Evolutionary conservation across 2,329 filamentous ascomycete species (phyloP).

Genomic region (Clarireedia sp.): DNA sequence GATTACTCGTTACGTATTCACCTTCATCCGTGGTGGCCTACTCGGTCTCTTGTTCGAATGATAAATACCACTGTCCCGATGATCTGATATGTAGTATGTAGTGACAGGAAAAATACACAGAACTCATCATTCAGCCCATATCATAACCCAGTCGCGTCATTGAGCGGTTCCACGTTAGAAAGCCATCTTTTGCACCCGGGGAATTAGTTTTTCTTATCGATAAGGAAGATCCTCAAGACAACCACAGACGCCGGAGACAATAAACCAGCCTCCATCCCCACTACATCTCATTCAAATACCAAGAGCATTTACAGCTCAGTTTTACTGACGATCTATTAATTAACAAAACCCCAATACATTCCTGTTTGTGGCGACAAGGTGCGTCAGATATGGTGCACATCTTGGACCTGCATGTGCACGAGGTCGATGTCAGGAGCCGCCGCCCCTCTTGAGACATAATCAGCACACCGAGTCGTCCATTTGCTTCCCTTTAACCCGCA

Average conservation of each 20-base stretch:
- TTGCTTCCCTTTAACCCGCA: neutral
- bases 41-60: neutral
- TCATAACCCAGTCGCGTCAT: neutral
- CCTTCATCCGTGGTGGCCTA: too few relatives aligned
- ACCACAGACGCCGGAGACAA: neutral
- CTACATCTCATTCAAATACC: neutral
- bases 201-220: slow-evolving; percentile 6
- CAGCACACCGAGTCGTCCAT: slow-evolving; percentile 5
- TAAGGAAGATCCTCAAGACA: slow-evolving; percentile 1
- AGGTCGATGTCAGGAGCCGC: slow-evolving; percentile 20
- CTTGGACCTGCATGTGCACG: slow-evolving; percentile 17
- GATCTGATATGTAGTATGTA: neutral
- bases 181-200: neutral
- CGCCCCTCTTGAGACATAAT: slow-evolving; percentile 14
- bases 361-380: neutral
- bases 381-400: slow-evolving; percentile 6
- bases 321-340: neutral
- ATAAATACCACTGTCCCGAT: neutral
- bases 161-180: slow-evolving; percentile 2
- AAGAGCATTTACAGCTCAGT: neutral
- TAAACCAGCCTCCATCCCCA: neutral
- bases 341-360: neutral
- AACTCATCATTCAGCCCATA: neutral
- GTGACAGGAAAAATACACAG: neutral
- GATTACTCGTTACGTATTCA: too few relatives aligned